Evolutionary conservation across 1,284 basidiomycete genomes (phyloP).

Genomic region (Earliella scabrosa): DNA sequence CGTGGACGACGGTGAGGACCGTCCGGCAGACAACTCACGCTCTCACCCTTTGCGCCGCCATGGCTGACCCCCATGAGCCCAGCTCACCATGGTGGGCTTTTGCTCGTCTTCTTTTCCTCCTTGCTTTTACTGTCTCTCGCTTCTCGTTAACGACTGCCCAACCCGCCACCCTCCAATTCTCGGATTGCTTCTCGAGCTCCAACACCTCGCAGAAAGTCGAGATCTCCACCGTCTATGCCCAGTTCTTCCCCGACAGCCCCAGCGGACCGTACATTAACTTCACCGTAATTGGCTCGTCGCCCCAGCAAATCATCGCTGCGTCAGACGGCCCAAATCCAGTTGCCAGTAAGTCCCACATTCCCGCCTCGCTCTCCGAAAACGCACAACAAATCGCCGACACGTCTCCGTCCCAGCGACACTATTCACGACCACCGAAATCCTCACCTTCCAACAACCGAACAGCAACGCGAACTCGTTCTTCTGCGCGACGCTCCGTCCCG

Average conservation of each 20-base stretch:
- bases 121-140: slow-evolving; percentile 24
- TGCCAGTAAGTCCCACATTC: slow-evolving; percentile 41
- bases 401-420: slow-evolving; percentile 83
- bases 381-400: too few species aligned
- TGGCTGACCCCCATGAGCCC: slow-evolving; percentile 28
- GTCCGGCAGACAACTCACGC: neutral
- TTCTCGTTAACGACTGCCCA: slow-evolving; percentile 31
- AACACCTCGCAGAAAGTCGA: slow-evolving; percentile 62
- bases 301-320: slow-evolving; percentile 61
- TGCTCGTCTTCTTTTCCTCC: slow-evolving; percentile 24
- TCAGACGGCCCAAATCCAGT: slow-evolving; percentile 65
- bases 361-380: slow-evolving; percentile 5
- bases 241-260: slow-evolving; percentile 57
- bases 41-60: slow-evolving; percentile 14
- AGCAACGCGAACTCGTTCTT: slow-evolving; percentile 76
- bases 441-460: slow-evolving; percentile 76
- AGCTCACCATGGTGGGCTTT: slow-evolving; percentile 19
- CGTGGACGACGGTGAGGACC: slow-evolving; percentile 15
- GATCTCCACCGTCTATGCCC: slow-evolving; percentile 75
- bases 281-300: slow-evolving; percentile 64
- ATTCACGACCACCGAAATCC: slow-evolving; percentile 79
- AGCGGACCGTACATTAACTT: slow-evolving; percentile 60
- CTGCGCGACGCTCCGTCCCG: slow-evolving; percentile 76
- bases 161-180: slow-evolving; percentile 36
- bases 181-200: slow-evolving; percentile 60